Percentiles rank a stretch among this genome's conserved stretches.
Evolutionary conservation across 495 filamentous ascomycete species (phyloP).

Genomic region (Talaromyces wortmannii): DNA sequence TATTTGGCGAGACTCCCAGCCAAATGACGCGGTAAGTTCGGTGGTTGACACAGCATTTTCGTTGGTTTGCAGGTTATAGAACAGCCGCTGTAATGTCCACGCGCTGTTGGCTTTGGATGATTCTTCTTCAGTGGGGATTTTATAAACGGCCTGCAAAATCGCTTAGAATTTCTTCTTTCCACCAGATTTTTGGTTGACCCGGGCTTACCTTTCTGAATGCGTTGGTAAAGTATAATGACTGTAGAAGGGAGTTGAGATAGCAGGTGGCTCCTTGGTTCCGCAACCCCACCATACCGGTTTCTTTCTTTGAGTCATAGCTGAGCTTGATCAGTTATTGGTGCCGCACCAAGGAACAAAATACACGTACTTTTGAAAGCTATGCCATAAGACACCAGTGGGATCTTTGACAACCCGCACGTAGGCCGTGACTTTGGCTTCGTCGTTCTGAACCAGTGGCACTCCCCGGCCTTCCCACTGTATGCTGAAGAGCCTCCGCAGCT

Average conservation of each 20-base stretch:
- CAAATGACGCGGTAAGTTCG: conserved; percentile 92
- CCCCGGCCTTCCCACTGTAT: conserved; percentile 58
- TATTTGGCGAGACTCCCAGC: conserved; percentile 95
- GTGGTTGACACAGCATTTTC: conserved; percentile 76
- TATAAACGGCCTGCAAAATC: conserved; percentile 72
- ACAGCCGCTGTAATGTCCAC: conserved; percentile 88
- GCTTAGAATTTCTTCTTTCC: conserved; percentile 5
- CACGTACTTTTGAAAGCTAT: conserved; percentile 84
- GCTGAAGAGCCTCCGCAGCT: conserved; percentile 75
- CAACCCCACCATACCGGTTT: conserved; percentile 93
- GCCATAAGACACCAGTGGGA: conserved; percentile 98
- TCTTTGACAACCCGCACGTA: conserved; percentile 94
- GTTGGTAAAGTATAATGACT: conserved; percentile 97
- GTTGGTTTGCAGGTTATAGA: conserved; percentile 86
- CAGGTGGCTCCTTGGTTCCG: conserved; percentile 98
- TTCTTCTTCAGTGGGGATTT: conserved; percentile 86
- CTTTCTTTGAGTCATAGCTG: conserved; percentile 96
- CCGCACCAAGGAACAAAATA: background rate
- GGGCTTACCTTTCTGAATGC: conserved; percentile 78
- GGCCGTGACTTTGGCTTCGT: conserved; percentile 79
- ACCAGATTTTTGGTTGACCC: background rate
- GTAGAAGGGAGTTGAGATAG: conserved; percentile 94
- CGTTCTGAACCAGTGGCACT: conserved; percentile 80
- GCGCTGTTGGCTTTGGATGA: conserved; percentile 79
- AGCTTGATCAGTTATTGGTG: conserved; percentile 11